Percentiles rank a stretch among this genome's conserved stretches.
Evolutionary conservation across 2,329 filamentous ascomycete species (phyloP).

Genomic region (Colletotrichum tamarilloi): DNA sequence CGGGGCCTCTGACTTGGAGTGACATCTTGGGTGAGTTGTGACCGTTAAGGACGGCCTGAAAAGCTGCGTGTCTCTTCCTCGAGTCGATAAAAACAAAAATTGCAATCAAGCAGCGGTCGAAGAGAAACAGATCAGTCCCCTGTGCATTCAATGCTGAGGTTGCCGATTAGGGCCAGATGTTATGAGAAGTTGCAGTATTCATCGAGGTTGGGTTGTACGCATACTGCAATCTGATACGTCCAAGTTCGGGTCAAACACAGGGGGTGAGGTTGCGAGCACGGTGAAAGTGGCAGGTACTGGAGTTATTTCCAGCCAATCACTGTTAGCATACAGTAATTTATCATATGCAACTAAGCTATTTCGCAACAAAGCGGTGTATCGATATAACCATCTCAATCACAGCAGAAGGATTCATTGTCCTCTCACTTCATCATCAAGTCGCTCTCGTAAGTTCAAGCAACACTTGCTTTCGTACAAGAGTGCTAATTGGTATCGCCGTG

Average conservation of each 20-base stretch:
- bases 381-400: not conserved
- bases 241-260: conserved; percentile 36
- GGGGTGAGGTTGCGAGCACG: conserved; percentile 13
- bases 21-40: conserved; percentile 45
- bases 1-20: conserved; percentile 54
- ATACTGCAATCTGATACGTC: conserved; percentile 25
- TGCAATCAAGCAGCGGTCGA: not conserved
- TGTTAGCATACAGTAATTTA: not conserved
- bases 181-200: conserved; percentile 7
- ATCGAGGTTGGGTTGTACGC: conserved; percentile 4
- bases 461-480: not conserved
- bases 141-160: not conserved
- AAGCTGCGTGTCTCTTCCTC: not conserved
- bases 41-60: not conserved
- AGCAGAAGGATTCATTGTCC: not conserved
- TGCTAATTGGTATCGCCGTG: not conserved
- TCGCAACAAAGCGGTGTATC: not conserved
- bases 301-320: conserved; percentile 15
- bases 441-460: not conserved
- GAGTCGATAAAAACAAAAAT: not conserved
- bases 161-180: not conserved
- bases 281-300: conserved; percentile 3
- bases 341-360: not conserved
- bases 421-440: not conserved
- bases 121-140: not conserved